Percentiles rank a stretch among this genome's conserved stretches.
Conservation (phyloP, 140 eudicot species). For the Ambrosia hybrid region DNA sequence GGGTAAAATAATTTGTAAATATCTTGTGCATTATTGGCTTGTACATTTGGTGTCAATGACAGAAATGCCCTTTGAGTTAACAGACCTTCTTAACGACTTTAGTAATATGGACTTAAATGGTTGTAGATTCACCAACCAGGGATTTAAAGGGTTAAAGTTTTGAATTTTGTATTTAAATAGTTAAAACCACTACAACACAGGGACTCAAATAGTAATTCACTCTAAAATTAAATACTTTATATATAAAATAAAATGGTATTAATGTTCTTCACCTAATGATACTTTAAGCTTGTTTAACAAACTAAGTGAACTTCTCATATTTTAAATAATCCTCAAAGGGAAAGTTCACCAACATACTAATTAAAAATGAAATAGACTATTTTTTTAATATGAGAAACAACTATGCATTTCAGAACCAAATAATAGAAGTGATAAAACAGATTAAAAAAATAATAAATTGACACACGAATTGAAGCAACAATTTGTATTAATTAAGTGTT, state of each 20-base stretch:
- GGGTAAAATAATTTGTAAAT: too few relatives aligned
- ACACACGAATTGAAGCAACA: constrained; percentile 19
- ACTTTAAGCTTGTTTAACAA: constrained; percentile 4
- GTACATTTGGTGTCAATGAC: too few relatives aligned
- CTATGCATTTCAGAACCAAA: neutral
- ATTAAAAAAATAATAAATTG: constrained; percentile 12
- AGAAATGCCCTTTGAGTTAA: too few relatives aligned
- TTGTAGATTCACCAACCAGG: too few relatives aligned
- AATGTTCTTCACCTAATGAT: constrained; percentile 21
- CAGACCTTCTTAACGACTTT: too few relatives aligned
- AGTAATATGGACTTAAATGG: too few relatives aligned
- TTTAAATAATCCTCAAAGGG: neutral
- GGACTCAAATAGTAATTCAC: too few relatives aligned
- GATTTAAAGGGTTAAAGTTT: too few relatives aligned
- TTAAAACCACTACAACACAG: too few relatives aligned
- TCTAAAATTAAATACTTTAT: neutral
- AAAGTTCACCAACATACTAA: constrained; percentile 18
- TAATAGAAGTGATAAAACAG: neutral
- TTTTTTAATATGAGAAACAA: constrained; percentile 12
- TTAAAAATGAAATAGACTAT: neutral
- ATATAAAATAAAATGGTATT: neutral
- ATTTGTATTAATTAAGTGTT: constrained; percentile 9
- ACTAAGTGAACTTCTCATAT: neutral
- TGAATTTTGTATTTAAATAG: too few relatives aligned
- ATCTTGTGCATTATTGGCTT: too few relatives aligned